Base-by-base conservation (phyloP, 306 rosid genomes). In the Quercus dentata region DNA sequence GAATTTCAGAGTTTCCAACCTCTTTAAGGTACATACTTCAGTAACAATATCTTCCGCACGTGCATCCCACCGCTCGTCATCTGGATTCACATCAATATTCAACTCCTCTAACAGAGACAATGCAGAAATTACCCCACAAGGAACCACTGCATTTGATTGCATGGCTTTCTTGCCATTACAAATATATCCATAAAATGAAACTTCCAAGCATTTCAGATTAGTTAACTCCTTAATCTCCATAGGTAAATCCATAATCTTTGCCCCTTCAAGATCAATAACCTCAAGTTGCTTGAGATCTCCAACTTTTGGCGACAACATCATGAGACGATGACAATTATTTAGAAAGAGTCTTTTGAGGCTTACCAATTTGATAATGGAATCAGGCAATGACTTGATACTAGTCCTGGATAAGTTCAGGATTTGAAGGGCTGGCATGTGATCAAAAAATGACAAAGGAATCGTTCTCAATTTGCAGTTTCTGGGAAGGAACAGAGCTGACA, bases 41-140 rank as follows among this genome's bases (percentile, higher is more conserved):
- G 2, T 3, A 12, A 79, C n/a, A 31, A 83, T 58, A 23, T 12
- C 25, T 18, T 4, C 30, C 7, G 72, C 56, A 31, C 74, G 31
- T 12, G 74, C 78, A 46, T 56, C 4, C 84, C 84, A 79, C 4
- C 69, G 54, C 28, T 76, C 58, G 30, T 80, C 74, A 57, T 80
- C 84, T 3, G 82, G 87, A 21, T 76, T 70, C 4, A 80, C 81
- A 15, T 35, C 19, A 31, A 84, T 35, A 20, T 59, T 71, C 15
- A 84, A 52, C 18, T 73, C 41, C 11, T 18, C 6, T 33, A 72
- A 28, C 3, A 0, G 12, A 28, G 76, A 21, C 20, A 72, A 0
- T 1, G 19, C 8, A 15, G 25, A 31, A 25, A 68, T 59, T 25
- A 83, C 15, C 4, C 65, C 54, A 20, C 28, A 19, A 2, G 83